Percentiles rank a stretch among this genome's conserved stretches.
These are phyloP conservation scores for Aspergillus oerlinghausenensis DNA, from an alignment of 2,329 filamentous ascomycete species.

Conservation along the genomic window DNA sequence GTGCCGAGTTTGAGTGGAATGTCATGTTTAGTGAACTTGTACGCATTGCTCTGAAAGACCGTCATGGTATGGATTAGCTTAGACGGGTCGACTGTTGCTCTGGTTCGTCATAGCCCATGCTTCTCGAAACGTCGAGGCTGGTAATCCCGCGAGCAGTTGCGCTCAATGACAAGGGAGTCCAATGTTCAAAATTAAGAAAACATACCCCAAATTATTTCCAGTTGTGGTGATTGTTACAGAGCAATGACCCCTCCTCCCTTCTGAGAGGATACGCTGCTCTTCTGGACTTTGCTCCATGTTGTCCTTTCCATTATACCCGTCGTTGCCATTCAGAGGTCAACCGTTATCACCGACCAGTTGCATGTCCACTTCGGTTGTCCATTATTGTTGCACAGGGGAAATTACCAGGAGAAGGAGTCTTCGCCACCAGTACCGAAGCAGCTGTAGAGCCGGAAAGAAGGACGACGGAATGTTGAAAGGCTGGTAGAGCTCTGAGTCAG, in stretches of 20 bases:
- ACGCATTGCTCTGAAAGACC: neutral
- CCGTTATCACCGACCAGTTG: conserved; percentile 13
- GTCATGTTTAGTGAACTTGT: neutral
- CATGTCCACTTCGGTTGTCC: conserved; percentile 5
- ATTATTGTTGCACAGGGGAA: conserved; percentile 5
- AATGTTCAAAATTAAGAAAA: neutral
- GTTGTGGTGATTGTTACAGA: neutral
- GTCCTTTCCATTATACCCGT: conserved; percentile 3
- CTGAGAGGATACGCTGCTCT: conserved; percentile 14
- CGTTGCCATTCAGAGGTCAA: neutral
- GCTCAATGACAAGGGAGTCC: neutral
- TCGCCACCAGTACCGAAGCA: neutral
- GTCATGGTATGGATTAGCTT: neutral
- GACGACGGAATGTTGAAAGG: neutral
- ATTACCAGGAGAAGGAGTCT: neutral
- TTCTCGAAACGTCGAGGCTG: neutral
- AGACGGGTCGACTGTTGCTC: neutral
- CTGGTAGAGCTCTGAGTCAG: neutral
- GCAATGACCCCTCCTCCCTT: neutral
- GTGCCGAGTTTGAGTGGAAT: neutral
- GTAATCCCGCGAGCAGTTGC: neutral
- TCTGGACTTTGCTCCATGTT: conserved; percentile 10
- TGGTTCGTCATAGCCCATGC: neutral
- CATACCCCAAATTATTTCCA: neutral
- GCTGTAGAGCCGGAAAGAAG: neutral